phyloP scores from a whole-genome alignment of 768 basidiomycete genomes.

The Lactarius deliciosus region DNA sequence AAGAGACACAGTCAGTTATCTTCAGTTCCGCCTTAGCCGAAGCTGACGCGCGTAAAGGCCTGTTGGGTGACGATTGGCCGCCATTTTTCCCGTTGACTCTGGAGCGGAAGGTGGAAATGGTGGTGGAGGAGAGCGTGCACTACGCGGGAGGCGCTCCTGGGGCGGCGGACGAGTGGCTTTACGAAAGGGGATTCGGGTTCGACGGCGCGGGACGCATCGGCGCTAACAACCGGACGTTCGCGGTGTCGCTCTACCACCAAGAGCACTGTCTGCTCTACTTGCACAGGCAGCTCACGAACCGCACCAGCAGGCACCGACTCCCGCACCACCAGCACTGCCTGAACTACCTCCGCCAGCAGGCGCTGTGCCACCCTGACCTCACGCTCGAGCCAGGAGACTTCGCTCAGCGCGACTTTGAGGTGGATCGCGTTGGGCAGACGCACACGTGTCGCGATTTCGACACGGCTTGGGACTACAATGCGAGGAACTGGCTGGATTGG shows the following conservation, averaged over 20 bases:
- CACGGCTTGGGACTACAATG: no score
- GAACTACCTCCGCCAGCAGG: slow-evolving; percentile 41
- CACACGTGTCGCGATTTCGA: no score
- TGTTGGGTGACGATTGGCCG: slow-evolving; percentile 15
- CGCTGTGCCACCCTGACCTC: slow-evolving; percentile 41
- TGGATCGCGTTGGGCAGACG: slow-evolving; percentile 33
- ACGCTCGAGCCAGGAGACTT: slow-evolving; percentile 38
- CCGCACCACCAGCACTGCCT: slow-evolving; percentile 41
- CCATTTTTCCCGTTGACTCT: slow-evolving; percentile 5
- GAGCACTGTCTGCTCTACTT: slow-evolving; percentile 42
- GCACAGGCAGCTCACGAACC: slow-evolving; percentile 34
- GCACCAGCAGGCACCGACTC: slow-evolving; percentile 28
- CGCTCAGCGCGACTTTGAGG: slow-evolving; percentile 33
- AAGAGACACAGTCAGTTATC: slow-evolving; percentile 12
- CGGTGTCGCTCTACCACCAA: slow-evolving; percentile 48
- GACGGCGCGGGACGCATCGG: slow-evolving; percentile 14
- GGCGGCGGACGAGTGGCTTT: not conserved
- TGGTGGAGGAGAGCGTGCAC: slow-evolving; percentile 22
- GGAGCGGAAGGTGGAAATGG: slow-evolving; percentile 3
- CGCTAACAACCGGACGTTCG: slow-evolving; percentile 30
- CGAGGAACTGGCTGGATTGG: no score
- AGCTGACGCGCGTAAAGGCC: not conserved
- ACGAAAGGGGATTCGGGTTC: slow-evolving; percentile 11
- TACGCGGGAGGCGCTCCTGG: not conserved
- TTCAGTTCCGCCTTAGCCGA: not conserved